These are phyloP conservation scores for Sugiyamaella lignohabitans DNA, from an alignment of 805 yeast genomes.

Conservation along the genomic window DNA sequence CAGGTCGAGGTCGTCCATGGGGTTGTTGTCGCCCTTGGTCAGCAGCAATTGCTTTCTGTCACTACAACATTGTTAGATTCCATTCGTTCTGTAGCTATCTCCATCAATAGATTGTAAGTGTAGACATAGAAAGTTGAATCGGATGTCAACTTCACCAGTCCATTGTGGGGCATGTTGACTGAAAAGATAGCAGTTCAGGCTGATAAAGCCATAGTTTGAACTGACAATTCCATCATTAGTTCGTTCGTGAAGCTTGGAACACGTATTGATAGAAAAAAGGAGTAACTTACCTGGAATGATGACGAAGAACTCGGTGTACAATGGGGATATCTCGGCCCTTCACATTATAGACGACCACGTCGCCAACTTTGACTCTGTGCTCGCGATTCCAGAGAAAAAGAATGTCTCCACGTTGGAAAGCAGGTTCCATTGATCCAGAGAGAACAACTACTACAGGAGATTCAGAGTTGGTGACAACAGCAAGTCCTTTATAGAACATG, in stretches of 20 bases:
- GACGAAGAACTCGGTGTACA: conserved; percentile 89
- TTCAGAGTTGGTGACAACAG: conserved; percentile 69
- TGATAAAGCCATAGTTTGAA: too few relatives aligned
- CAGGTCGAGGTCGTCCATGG: conserved; percentile 80
- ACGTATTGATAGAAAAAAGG: too few relatives aligned
- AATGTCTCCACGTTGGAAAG: conserved; percentile 96
- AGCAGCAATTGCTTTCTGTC: conserved; percentile 57
- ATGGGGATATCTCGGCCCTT: conserved; percentile 81
- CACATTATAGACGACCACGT: conserved; percentile 86
- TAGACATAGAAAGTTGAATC: too few relatives aligned
- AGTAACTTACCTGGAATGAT: conserved; percentile 53
- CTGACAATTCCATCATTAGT: too few relatives aligned
- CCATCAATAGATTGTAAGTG: conserved; percentile 11
- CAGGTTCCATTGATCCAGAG: conserved; percentile 99
- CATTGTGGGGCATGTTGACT: too few relatives aligned
- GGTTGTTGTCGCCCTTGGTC: conserved; percentile 96
- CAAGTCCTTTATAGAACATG: conserved; percentile 83
- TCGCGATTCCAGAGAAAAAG: conserved; percentile 87
- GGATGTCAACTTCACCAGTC: too few relatives aligned
- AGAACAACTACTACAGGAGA: conserved; percentile 95
- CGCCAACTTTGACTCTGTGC: conserved; percentile 66
- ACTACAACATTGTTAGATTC: conserved; percentile 14
- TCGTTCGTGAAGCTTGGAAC: too few relatives aligned
- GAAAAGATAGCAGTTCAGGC: too few relatives aligned
- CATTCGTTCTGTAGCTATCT: neutral